Base-by-base conservation (phyloP, 257 asterid genomes). In the Lycium barbarum region DNA sequence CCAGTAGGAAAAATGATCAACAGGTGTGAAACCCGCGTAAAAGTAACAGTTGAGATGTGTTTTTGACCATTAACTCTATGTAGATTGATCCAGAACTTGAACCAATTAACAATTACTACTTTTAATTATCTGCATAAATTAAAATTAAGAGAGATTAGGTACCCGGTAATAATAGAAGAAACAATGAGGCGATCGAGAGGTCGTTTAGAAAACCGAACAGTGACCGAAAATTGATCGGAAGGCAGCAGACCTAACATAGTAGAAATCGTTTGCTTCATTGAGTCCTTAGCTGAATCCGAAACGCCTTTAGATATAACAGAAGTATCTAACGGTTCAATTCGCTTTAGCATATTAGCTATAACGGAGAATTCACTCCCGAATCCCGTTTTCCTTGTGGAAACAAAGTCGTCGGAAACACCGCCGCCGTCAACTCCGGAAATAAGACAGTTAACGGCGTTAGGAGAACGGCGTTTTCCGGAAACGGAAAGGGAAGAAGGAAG, bases 211-310 rank as follows among this genome's bases (percentile, higher is more conserved):
- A 95, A 90, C 86, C 90, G 88, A 87, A 97, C 93, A 47, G 91
- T 88, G 65, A 97, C 96, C 11, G 97, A 79, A 66, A 95, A 97
- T 84, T 92, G 98, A 91, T 97, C 97, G 12, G 99, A 97, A 6
- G 99, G 99, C 84, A 97, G 90, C 89, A 97, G 91, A n/a, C 99
- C 99, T 53, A 97, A 93, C 99, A 97, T 97, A 78, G 97, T 91
- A 2, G 99, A 95, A 54, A 97, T 94, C 80, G 99, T 95, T 94
- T 97, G 98, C 92, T 97, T 97, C 98, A 97, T 97, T 26, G 99
- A 94, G 83, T 95, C 98, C 94, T 96, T 96, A 1, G 99, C 97
- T 13, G 95, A 91, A 55, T 91, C 95, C 7, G 99, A 95, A 58
- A 96, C 97, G 47, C 98, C 98, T 88, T 93, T 93, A 33, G 96